phyloP scores from a whole-genome alignment of 306 rosid genomes.

The Pachyrhizus erosus region DNA sequence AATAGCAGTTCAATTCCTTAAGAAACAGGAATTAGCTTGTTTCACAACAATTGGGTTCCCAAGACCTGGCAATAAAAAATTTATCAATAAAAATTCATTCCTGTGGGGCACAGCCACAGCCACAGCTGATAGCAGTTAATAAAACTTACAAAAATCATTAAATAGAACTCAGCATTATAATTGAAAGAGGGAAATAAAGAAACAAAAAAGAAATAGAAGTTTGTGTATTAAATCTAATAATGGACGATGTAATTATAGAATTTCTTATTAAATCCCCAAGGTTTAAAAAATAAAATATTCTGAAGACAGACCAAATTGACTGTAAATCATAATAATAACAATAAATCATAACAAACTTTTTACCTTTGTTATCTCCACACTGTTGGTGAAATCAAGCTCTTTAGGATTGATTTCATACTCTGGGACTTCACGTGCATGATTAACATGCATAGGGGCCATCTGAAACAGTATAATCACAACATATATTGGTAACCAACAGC shows the following conservation, averaged over 20 bases:
- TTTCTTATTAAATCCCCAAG: conserved; percentile 14
- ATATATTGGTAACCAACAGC: conserved; percentile 23
- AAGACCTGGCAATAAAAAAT: conserved; percentile 21
- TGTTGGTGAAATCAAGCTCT: conserved; percentile 87
- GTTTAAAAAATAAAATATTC: conserved; percentile 21
- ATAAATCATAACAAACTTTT: neutral
- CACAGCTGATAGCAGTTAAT: no score
- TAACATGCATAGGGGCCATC: conserved; percentile 90
- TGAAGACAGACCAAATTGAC: neutral
- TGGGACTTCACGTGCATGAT: conserved; percentile 83
- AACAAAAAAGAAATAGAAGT: neutral
- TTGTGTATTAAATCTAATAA: neutral
- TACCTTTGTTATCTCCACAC: conserved; percentile 85
- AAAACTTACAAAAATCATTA: conserved; percentile 4
- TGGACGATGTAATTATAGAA: neutral
- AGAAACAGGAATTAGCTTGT: conserved; percentile 6
- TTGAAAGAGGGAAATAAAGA: neutral
- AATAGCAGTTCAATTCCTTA: conserved; percentile 19
- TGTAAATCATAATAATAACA: neutral
- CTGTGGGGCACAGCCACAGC: neutral
- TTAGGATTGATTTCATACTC: conserved; percentile 90
- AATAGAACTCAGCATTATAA: neutral
- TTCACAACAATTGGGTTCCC: neutral
- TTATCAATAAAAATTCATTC: neutral
- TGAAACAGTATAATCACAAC: conserved; percentile 45